phyloP scores from a whole-genome alignment of 305 asterid genomes.

The Fraxinus ornus region DNA sequence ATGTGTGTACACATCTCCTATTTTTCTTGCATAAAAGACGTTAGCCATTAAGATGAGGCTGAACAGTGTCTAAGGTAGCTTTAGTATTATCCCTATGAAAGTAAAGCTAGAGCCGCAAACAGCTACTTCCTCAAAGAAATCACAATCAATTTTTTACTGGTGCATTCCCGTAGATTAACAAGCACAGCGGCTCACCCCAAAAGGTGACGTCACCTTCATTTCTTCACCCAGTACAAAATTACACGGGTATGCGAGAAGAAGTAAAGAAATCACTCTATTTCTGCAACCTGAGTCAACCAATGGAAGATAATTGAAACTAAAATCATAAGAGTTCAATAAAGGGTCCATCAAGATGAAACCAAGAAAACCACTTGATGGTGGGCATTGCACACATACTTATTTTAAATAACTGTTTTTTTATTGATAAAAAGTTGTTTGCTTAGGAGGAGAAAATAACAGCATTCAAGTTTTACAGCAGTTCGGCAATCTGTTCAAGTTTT shows the following conservation, averaged over 20 bases:
- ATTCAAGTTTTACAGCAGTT: background rate
- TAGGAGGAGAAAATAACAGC: background rate
- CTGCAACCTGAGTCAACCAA: background rate
- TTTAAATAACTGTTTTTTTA: background rate
- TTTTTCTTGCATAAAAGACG: background rate
- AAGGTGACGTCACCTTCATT: background rate
- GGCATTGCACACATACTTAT: background rate
- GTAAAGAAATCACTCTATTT: background rate
- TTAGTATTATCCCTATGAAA: background rate
- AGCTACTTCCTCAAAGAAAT: background rate
- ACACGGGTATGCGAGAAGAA: background rate
- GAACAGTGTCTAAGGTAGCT: background rate
- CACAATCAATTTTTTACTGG: background rate
- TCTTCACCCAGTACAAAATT: background rate
- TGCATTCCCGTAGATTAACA: background rate
- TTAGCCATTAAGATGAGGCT: background rate
- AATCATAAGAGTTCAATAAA: background rate
- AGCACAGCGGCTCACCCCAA: background rate
- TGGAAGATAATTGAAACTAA: background rate
- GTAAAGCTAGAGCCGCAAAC: background rate
- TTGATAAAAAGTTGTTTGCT: background rate
- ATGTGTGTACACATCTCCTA: background rate
- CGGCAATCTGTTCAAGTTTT: background rate
- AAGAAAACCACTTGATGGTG: background rate
- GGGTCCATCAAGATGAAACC: background rate